These are phyloP conservation scores for Kernera saxatilis DNA, from an alignment of 345 rosid species.

Conservation along the genomic window DNA sequence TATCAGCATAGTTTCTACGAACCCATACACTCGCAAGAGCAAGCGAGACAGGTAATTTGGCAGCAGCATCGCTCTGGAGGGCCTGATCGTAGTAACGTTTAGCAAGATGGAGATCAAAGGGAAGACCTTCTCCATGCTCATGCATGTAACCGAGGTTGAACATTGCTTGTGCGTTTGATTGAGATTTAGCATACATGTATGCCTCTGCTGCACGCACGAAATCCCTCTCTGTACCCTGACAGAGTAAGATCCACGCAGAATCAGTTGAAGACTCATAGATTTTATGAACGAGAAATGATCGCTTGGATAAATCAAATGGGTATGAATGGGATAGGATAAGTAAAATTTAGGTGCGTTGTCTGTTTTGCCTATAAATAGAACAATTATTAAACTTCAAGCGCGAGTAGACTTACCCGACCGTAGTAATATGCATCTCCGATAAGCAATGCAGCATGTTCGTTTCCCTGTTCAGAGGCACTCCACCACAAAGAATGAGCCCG, in stretches of 20 bases:
- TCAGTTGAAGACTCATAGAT: not conserved
- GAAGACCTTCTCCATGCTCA: conserved; percentile 88
- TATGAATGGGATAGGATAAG: not conserved
- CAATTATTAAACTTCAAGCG: not conserved
- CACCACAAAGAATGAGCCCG: conserved; percentile 89
- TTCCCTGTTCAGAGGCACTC: conserved; percentile 96
- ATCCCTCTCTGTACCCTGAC: conserved; percentile 77
- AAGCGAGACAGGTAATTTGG: conserved; percentile 69
- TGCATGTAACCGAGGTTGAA: conserved; percentile 98
- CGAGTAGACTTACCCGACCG: conserved; percentile 55
- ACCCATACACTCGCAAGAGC: conserved; percentile 83
- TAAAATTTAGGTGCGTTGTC: not conserved
- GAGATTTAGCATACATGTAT: conserved; percentile 86
- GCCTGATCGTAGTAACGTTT: conserved; percentile 92
- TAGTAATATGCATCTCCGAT: conserved; percentile 94
- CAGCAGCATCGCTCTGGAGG: conserved; percentile 55
- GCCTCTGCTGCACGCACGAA: conserved; percentile 89
- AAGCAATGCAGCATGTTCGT: conserved; percentile 87
- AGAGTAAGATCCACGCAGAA: not conserved
- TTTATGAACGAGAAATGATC: not conserved
- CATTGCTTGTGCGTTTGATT: conserved; percentile 83
- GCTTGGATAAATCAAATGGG: not conserved
- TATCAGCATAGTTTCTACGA: conserved; percentile 57
- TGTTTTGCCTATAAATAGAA: not conserved
- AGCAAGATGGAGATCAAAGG: conserved; percentile 86